These are phyloP conservation scores for Russula abietina DNA, from an alignment of 768 basidiomycete genomes.

Conservation along the genomic window DNA sequence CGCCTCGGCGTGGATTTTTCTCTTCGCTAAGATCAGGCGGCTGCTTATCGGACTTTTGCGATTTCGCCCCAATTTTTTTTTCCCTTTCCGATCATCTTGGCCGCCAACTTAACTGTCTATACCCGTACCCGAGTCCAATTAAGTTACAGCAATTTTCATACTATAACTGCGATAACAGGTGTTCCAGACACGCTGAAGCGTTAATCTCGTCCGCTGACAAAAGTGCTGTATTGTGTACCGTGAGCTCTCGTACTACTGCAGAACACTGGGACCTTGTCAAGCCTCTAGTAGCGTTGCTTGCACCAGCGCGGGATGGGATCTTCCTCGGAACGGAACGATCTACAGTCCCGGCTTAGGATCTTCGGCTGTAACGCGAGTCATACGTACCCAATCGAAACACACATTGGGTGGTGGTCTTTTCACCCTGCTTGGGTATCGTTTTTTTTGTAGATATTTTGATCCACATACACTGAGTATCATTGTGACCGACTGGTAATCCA, in stretches of 20 bases:
- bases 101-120: not conserved
- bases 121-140: not conserved
- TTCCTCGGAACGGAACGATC: not conserved
- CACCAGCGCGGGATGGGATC: not conserved
- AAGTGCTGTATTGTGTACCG: no score
- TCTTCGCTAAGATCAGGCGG: not conserved
- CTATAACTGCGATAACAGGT: no score
- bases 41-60: no score
- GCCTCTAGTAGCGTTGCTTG: not conserved
- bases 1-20: not conserved
- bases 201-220: not conserved
- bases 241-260: no score
- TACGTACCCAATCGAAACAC: no score
- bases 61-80: no score
- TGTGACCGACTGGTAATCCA: not conserved
- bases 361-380: no score
- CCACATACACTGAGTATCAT: not conserved
- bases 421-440: not conserved
- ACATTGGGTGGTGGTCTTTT: not conserved
- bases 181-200: not conserved
- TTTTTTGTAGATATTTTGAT: not conserved
- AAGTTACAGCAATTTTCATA: no score
- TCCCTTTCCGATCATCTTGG: not conserved
- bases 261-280: not conserved
- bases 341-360: not conserved